Conservation (phyloP, 2,329 filamentous ascomycete genomes). For the Calonectria leucothoes region DNA sequence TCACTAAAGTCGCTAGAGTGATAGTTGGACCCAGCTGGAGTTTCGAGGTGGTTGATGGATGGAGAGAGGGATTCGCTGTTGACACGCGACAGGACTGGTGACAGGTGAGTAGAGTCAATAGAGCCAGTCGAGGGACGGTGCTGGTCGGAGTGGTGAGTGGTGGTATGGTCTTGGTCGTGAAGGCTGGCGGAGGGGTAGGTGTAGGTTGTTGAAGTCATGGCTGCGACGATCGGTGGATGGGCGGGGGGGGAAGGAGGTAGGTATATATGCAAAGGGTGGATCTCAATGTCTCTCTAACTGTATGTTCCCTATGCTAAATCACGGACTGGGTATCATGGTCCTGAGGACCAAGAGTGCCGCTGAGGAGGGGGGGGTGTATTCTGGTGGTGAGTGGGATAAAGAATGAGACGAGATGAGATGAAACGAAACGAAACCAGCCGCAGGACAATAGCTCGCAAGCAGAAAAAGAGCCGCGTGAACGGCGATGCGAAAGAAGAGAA, state of each 20-base stretch:
- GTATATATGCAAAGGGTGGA: slow-evolving; percentile 49
- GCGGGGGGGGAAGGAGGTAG: slow-evolving; percentile 38
- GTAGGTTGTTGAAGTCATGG: slow-evolving; percentile 57
- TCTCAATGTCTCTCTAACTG: slow-evolving; percentile 28
- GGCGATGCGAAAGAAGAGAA: not conserved
- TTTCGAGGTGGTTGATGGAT: slow-evolving; percentile 50
- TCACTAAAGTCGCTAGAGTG: slow-evolving; percentile 63
- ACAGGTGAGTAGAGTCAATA: slow-evolving; percentile 53
- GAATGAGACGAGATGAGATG: slow-evolving; percentile 8
- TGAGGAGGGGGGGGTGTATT: slow-evolving; percentile 1
- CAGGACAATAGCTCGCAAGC: not conserved
- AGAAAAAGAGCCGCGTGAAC: slow-evolving; percentile 3
- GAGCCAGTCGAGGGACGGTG: slow-evolving; percentile 45
- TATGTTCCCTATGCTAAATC: slow-evolving; percentile 43
- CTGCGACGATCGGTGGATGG: slow-evolving; percentile 34
- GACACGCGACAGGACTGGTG: slow-evolving; percentile 56
- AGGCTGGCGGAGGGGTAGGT: slow-evolving; percentile 54
- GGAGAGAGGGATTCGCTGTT: slow-evolving; percentile 46
- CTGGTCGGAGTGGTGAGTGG: slow-evolving; percentile 43
- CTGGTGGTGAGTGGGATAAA: slow-evolving; percentile 1
- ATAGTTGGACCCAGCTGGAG: slow-evolving; percentile 64
- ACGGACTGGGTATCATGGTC: slow-evolving; percentile 48
- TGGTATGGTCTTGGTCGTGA: slow-evolving; percentile 47
- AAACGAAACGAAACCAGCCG: not conserved
- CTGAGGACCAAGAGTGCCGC: slow-evolving; percentile 30